Conservation (phyloP, 768 basidiomycete genomes). For the Mycena vulgaris region DNA sequence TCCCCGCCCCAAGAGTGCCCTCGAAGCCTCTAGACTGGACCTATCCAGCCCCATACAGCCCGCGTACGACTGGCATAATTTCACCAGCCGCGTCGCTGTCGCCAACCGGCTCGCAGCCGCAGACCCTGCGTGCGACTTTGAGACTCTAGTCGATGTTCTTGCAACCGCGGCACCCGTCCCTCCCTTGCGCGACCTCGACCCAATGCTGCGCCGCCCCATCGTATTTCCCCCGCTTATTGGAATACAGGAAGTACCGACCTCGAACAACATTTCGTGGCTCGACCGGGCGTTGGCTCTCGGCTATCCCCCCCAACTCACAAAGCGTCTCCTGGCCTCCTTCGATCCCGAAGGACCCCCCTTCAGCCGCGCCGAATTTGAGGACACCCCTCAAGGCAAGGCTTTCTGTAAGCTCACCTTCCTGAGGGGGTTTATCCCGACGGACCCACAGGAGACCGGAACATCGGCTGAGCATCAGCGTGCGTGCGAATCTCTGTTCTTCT, state of each 20-base stretch:
- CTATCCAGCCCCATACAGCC: constrained; percentile 18
- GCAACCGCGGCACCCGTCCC: constrained; percentile 27
- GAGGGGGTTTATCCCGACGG: constrained; percentile 57
- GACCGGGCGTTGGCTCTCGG: constrained; percentile 46
- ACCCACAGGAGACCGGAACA: constrained; percentile 26
- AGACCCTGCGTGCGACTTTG: constrained; percentile 28
- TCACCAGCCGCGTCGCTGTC: constrained; percentile 27
- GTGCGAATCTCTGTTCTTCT: too few relatives aligned
- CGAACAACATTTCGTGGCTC: constrained; percentile 56
- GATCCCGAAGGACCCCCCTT: constrained; percentile 39
- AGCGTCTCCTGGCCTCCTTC: constrained; percentile 44
- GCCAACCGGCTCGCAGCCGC: constrained; percentile 22
- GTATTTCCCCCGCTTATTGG: constrained; percentile 34
- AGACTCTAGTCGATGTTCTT: constrained; percentile 41
- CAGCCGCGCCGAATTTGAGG: constrained; percentile 41
- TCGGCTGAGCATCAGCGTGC: too few relatives aligned
- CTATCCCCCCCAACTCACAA: constrained; percentile 52
- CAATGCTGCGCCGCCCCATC: neutral
- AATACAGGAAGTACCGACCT: constrained; percentile 33
- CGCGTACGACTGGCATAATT: constrained; percentile 40
- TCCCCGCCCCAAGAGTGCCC: constrained; percentile 53
- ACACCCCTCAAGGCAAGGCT: constrained; percentile 50
- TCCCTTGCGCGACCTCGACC: constrained; percentile 6
- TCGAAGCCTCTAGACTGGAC: constrained; percentile 15
- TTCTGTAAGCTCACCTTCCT: constrained; percentile 62